Percentiles rank a stretch among this genome's conserved stretches.
Conservation (phyloP, 176 grass and related monocot genomes). For the Triticum dicoccoides region DNA sequence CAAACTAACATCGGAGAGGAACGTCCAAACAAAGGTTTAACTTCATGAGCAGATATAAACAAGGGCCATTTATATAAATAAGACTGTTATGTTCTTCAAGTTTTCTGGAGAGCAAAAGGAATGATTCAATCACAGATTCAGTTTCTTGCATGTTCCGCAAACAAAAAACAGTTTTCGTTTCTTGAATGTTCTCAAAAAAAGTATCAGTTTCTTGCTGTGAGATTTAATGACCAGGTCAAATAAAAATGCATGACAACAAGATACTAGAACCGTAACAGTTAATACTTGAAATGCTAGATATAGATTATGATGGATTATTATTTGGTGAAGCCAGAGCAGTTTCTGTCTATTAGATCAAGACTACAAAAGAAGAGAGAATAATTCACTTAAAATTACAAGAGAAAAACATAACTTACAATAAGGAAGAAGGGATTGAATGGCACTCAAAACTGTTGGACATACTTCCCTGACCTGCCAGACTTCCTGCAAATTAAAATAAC, state of each 20-base stretch:
- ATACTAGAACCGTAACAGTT: background rate
- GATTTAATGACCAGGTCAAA: constrained; percentile 1
- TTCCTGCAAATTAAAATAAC: constrained; percentile 53
- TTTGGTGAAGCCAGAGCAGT: constrained; percentile 1
- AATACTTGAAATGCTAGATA: constrained; percentile 4
- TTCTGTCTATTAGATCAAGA: constrained; percentile 8
- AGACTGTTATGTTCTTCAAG: background rate
- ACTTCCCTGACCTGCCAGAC: constrained; percentile 97
- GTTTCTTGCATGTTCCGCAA: background rate
- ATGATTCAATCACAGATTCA: background rate
- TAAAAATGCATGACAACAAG: background rate
- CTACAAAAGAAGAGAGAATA: background rate
- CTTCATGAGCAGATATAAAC: background rate
- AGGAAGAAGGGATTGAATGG: constrained; percentile 88
- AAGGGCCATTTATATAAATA: background rate
- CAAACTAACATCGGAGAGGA: constrained; percentile 17
- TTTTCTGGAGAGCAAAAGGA: background rate
- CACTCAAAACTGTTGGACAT: constrained; percentile 84
- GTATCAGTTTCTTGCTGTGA: background rate
- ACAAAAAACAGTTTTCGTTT: background rate
- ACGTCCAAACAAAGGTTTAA: background rate
- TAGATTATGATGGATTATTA: background rate
- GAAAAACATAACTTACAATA: constrained; percentile 62
- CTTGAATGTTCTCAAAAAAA: background rate
- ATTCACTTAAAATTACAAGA: background rate